Conservation (phyloP, 345 rosid species). For the Erysimum cheiranthoides region DNA sequence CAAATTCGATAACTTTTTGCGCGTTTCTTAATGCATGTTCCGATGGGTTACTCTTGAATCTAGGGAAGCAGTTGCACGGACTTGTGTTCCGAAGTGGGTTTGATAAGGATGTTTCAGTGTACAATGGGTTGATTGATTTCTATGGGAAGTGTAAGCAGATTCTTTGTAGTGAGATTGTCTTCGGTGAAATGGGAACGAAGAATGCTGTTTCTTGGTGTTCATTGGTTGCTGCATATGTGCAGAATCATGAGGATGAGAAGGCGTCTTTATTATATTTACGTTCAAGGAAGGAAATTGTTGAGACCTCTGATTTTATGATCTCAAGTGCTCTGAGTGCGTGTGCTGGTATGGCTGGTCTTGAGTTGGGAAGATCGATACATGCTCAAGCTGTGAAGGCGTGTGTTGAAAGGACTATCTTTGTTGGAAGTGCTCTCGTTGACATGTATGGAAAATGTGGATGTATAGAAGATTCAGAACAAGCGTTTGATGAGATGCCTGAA, state of each 20-base stretch:
- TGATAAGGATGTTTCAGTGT: slow-evolving; percentile 58
- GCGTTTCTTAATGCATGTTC: slow-evolving; percentile 75
- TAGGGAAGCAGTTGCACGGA: slow-evolving; percentile 77
- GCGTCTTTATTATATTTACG: slow-evolving; percentile 57
- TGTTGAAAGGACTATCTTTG: slow-evolving; percentile 62
- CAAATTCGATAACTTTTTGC: slow-evolving; percentile 74
- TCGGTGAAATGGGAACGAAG: slow-evolving; percentile 56
- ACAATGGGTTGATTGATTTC: slow-evolving; percentile 78
- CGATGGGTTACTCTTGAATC: slow-evolving; percentile 52
- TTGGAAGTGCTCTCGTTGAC: slow-evolving; percentile 80
- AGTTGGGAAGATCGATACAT: slow-evolving; percentile 72
- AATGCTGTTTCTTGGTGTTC: slow-evolving; percentile 92
- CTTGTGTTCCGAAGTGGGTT: slow-evolving; percentile 62
- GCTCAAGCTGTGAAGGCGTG: slow-evolving; percentile 78
- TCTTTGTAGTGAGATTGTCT: slow-evolving; percentile 55
- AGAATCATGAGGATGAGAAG: slow-evolving; percentile 76
- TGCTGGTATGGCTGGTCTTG: slow-evolving; percentile 72
- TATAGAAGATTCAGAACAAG: slow-evolving; percentile 59
- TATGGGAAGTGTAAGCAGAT: slow-evolving; percentile 81
- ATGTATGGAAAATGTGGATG: slow-evolving; percentile 98
- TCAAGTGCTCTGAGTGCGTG: slow-evolving; percentile 74
- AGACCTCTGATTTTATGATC: slow-evolving; percentile 71
- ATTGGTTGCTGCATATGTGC: slow-evolving; percentile 66
- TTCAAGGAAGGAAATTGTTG: slow-evolving; percentile 60
- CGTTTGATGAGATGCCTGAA: slow-evolving; percentile 64